Conservation (phyloP, 805 yeast species). For the Teunomyces gatunensis region DNA sequence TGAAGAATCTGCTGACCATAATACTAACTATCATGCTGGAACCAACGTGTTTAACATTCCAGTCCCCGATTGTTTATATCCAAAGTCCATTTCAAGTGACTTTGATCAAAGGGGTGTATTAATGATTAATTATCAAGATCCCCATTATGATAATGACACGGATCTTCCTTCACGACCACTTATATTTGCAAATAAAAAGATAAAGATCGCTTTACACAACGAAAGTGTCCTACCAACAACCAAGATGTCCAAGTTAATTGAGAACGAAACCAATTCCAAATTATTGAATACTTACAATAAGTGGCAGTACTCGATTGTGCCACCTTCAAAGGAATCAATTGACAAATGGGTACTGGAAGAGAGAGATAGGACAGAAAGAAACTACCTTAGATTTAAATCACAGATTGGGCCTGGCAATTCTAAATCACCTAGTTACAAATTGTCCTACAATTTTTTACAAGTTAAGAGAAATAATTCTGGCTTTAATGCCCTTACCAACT, state of each 20-base stretch:
- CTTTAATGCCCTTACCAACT: conserved; percentile 50
- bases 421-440: conserved; percentile 36
- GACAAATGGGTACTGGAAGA: conserved; percentile 27
- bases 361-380: conserved; percentile 10
- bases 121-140: conserved; percentile 55
- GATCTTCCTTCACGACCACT: conserved; percentile 60
- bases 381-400: conserved; percentile 30
- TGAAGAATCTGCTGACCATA: not conserved
- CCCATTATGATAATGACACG: conserved; percentile 53
- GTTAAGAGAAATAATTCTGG: conserved; percentile 37
- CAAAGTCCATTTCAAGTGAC: conserved; percentile 12
- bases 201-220: conserved; percentile 37
- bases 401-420: conserved; percentile 52
- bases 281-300: not conserved
- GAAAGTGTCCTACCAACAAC: conserved; percentile 22
- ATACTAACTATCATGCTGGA: not conserved
- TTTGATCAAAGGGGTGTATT: conserved; percentile 49
- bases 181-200: conserved; percentile 65
- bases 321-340: conserved; percentile 50
- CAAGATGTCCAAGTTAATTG: conserved; percentile 5
- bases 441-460: conserved; percentile 34
- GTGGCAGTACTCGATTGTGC: conserved; percentile 47
- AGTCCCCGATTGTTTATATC: conserved; percentile 17
- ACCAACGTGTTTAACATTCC: conserved; percentile 18
- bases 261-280: not conserved